A percentile compares a stretch with the other conserved stretches of the same genome.
These are phyloP conservation scores for Candida chauliodis DNA, from an alignment of 805 yeast species.

Conservation along the genomic window DNA sequence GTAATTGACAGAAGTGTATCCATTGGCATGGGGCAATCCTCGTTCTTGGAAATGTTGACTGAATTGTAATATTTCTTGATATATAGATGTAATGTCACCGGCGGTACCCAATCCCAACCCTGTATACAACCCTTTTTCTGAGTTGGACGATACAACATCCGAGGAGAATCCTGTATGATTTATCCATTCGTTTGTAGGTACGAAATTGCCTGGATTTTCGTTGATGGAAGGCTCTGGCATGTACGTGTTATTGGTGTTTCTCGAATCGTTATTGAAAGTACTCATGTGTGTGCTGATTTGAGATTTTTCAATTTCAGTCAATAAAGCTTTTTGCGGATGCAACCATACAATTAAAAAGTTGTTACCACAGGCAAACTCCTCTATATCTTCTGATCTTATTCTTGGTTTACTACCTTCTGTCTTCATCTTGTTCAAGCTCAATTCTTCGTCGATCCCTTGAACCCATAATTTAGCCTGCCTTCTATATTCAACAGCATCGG, in stretches of 20 bases:
- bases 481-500: conserved; percentile 24
- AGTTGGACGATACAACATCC: conserved; percentile 5
- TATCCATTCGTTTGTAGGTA: not conserved
- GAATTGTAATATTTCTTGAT: conserved; percentile 26
- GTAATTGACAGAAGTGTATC: conserved; percentile 3
- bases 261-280: conserved; percentile 7
- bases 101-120: conserved; percentile 36
- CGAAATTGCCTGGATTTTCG: conserved; percentile 2
- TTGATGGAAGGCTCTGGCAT: conserved; percentile 3
- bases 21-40: conserved; percentile 7
- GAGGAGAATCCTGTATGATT: conserved; percentile 8
- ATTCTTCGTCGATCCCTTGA: conserved; percentile 16
- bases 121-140: conserved; percentile 9
- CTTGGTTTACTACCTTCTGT: not conserved
- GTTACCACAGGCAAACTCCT: conserved; percentile 25
- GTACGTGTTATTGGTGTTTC: conserved; percentile 5
- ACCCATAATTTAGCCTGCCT: conserved; percentile 26
- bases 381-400: conserved; percentile 9
- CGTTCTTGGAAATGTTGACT: conserved; percentile 8
- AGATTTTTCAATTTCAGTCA: conserved; percentile 6
- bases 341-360: conserved; percentile 29
- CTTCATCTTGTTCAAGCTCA: not conserved
- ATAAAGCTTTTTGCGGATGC: conserved; percentile 24
- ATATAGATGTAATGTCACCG: conserved; percentile 39
- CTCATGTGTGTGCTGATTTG: conserved; percentile 4